These are phyloP conservation scores for Termitomyces sp. DNA, from an alignment of 768 basidiomycete genomes.

Conservation along the genomic window DNA sequence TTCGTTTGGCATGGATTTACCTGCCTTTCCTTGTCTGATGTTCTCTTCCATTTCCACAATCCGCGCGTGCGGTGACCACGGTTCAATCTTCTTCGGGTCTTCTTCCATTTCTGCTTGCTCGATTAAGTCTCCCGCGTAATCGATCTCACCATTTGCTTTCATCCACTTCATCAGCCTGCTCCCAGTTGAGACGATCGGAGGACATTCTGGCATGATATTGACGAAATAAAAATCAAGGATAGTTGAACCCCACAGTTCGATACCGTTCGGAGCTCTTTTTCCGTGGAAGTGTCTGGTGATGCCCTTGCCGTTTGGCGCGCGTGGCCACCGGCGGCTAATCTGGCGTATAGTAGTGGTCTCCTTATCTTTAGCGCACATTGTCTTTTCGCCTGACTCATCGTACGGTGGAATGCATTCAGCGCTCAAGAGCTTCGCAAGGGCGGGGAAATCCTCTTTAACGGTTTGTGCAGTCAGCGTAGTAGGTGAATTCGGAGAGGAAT, in stretches of 20 bases:
- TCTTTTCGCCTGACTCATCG: too few relatives aligned
- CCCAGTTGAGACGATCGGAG: conserved; percentile 24
- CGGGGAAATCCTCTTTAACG: too few relatives aligned
- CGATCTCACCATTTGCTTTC: conserved; percentile 29
- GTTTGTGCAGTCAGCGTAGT: too few relatives aligned
- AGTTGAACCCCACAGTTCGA: conserved; percentile 39
- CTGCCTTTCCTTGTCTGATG: conserved; percentile 3
- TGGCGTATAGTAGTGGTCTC: too few relatives aligned
- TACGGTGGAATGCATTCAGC: too few relatives aligned
- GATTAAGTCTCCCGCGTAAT: conserved; percentile 28
- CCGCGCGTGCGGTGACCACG: conserved; percentile 12
- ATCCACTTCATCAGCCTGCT: conserved; percentile 35
- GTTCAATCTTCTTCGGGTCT: conserved; percentile 26
- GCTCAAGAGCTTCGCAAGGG: too few relatives aligned
- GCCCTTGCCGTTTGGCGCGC: conserved; percentile 8
- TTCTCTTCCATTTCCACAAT: conserved; percentile 5
- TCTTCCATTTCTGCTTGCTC: conserved; percentile 31
- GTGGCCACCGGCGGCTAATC: conserved; percentile 9
- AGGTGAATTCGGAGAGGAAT: not conserved
- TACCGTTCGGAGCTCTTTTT: conserved; percentile 27
- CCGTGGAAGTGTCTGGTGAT: conserved; percentile 16
- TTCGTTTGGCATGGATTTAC: not conserved
- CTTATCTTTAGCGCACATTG: too few relatives aligned
- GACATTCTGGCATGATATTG: conserved; percentile 17
- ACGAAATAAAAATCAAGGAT: conserved; percentile 38